Percentiles rank a stretch among this genome's conserved stretches.
Evolutionary conservation across 352 stramenopile genomes (phyloP).

Genomic region (Globisporangium cylindrosporum): DNA sequence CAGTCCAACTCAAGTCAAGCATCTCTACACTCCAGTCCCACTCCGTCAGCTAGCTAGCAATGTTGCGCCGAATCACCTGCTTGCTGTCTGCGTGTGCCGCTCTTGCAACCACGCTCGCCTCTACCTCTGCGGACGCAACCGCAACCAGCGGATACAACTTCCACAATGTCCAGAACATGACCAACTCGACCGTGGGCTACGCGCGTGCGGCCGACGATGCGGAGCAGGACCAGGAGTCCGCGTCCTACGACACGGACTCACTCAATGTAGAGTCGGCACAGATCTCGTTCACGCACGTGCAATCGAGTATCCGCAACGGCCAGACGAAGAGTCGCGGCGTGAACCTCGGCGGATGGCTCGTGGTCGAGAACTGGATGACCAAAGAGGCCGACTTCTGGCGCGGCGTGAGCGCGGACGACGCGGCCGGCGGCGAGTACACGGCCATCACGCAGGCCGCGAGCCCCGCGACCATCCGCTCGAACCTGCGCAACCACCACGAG

Average conservation of each 20-base stretch:
- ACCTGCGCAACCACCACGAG: constrained; percentile 45
- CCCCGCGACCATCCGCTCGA: constrained; percentile 31
- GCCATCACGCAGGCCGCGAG: constrained; percentile 45
- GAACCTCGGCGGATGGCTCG: constrained; percentile 77
- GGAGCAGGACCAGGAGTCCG: neutral
- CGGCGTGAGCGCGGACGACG: constrained; percentile 35
- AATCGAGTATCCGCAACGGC: constrained; percentile 57
- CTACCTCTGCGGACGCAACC: neutral
- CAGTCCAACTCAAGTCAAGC: neutral
- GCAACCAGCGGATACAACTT: neutral
- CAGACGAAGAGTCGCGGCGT: constrained; percentile 49
- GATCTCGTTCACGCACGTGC: constrained; percentile 32
- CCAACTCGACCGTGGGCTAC: neutral
- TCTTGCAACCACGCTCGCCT: neutral
- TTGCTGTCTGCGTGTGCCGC: neutral
- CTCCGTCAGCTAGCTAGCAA: neutral
- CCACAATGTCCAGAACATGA: neutral
- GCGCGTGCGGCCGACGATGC: neutral
- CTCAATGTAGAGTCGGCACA: neutral
- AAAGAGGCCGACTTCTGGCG: constrained; percentile 52
- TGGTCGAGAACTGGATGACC: constrained; percentile 83
- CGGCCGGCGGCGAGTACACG: constrained; percentile 51
- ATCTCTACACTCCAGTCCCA: neutral
- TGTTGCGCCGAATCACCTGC: neutral
- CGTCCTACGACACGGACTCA: neutral